A percentile compares a stretch with the other conserved stretches of the same genome.
Conservation (phyloP, 116 monocot species). For the Iris pallida region DNA sequence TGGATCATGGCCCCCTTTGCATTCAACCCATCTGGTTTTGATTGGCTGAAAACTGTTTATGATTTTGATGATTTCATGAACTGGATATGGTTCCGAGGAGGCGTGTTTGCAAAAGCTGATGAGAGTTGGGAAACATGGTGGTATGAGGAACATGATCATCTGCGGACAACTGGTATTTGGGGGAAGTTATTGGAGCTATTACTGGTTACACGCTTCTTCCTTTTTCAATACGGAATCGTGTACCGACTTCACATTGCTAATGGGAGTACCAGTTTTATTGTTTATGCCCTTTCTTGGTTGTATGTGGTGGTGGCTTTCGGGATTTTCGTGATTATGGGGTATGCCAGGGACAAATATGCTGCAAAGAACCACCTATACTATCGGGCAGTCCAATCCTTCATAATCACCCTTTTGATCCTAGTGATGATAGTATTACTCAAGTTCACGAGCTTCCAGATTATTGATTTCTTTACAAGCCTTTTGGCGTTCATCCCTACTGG, state of each 20-base stretch:
- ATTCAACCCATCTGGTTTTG: constrained; percentile 83
- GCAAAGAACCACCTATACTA: constrained; percentile 83
- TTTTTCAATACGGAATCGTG: constrained; percentile 87
- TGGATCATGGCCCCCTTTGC: constrained; percentile 86
- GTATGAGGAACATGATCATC: constrained; percentile 77
- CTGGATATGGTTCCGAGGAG: constrained; percentile 88
- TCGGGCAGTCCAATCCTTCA: constrained; percentile 54
- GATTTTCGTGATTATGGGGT: constrained; percentile 50
- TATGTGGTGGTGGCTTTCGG: constrained; percentile 51
- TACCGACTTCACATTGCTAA: constrained; percentile 65
- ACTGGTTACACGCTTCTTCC: constrained; percentile 73
- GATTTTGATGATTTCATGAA: constrained; percentile 86
- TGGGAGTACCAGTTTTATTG: constrained; percentile 59
- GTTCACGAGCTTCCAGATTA: constrained; percentile 52
- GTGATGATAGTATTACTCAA: constrained; percentile 45
- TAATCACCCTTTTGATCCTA: constrained; percentile 37
- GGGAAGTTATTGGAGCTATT: constrained; percentile 73
- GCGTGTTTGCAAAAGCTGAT: constrained; percentile 72
- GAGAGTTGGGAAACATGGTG: constrained; percentile 92
- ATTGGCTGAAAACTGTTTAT: constrained; percentile 86
- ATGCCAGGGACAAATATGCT: constrained; percentile 71
- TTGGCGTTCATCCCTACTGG: constrained; percentile 94
- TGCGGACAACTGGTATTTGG: constrained; percentile 75
- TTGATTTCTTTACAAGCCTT: constrained; percentile 85
- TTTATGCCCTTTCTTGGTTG: constrained; percentile 82